Conservation (phyloP, 1,284 basidiomycete genomes). For the Takashimella tepidaria region DNA sequence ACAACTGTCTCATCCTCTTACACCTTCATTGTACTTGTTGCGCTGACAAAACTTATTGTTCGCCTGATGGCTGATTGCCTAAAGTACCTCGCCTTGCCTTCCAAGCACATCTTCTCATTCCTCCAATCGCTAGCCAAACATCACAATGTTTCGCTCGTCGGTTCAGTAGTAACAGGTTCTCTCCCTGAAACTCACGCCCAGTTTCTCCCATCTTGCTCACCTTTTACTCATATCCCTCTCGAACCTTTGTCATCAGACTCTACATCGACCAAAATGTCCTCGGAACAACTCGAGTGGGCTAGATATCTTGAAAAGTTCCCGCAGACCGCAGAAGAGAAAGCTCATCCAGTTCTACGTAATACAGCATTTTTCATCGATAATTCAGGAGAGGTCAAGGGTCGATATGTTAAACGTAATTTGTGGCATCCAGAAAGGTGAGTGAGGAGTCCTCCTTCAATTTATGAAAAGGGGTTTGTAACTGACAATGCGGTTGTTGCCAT, state of each 20-base stretch:
- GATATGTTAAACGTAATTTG: constrained; percentile 45
- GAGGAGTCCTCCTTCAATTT: not conserved
- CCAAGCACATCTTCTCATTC: constrained; percentile 23
- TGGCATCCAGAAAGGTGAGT: constrained; percentile 48
- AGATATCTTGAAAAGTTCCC: constrained; percentile 25
- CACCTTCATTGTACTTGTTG: not conserved
- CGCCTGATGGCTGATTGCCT: not conserved
- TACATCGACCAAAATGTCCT: constrained; percentile 4
- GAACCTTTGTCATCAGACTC: not conserved
- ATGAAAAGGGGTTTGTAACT: not conserved
- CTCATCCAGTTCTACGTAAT: constrained; percentile 27
- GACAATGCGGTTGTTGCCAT: too few relatives aligned
- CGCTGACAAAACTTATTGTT: constrained; percentile 1
- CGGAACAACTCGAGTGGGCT: constrained; percentile 26
- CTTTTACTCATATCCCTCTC: constrained; percentile 30
- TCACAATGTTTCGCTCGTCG: constrained; percentile 31
- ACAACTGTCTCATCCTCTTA: not conserved
- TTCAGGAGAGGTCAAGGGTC: constrained; percentile 25
- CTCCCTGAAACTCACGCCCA: constrained; percentile 7
- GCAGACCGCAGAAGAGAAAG: constrained; percentile 14
- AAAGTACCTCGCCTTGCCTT: constrained; percentile 41
- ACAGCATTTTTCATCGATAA: constrained; percentile 44
- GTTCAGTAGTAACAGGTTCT: constrained; percentile 38
- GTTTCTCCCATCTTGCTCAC: constrained; percentile 17
- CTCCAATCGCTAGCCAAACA: constrained; percentile 26